These are phyloP conservation scores for Barnettozyma hawaiiensis DNA, from an alignment of 1,139 yeast genomes.

Conservation along the genomic window DNA sequence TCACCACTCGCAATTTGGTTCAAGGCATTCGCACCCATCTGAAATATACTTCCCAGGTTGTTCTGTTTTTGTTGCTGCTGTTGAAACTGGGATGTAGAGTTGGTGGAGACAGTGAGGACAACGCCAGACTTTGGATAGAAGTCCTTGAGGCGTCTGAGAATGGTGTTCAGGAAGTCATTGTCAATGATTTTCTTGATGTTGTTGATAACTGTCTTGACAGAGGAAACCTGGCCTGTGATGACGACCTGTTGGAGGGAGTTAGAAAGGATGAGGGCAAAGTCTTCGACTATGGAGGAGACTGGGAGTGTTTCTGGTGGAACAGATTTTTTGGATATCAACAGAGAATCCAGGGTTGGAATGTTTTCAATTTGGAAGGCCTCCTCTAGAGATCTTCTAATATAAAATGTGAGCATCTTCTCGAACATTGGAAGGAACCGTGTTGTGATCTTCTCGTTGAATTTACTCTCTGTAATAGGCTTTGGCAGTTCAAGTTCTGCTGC, in stretches of 20 bases:
- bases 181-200: slow-evolving; percentile 41
- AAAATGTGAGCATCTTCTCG: slow-evolving; percentile 58
- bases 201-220: slow-evolving; percentile 48
- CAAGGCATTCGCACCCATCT: slow-evolving; percentile 27
- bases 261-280: slow-evolving; percentile 67
- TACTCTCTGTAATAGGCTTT: slow-evolving; percentile 50
- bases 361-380: slow-evolving; percentile 80
- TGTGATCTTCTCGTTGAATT: slow-evolving; percentile 55
- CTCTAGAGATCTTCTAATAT: slow-evolving; percentile 73
- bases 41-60: slow-evolving; percentile 24
- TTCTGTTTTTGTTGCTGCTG: slow-evolving; percentile 15
- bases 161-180: slow-evolving; percentile 40
- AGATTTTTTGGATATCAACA: slow-evolving; percentile 14
- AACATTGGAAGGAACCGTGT: slow-evolving; percentile 53
- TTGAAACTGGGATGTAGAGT: slow-evolving; percentile 10
- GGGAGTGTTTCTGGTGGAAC: slow-evolving; percentile 37
- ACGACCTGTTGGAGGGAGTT: slow-evolving; percentile 55
- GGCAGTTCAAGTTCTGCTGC: slow-evolving; percentile 41
- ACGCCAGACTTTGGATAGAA: slow-evolving; percentile 45
- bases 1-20: slow-evolving; percentile 29
- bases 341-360: slow-evolving; percentile 43
- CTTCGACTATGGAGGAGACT: slow-evolving; percentile 83
- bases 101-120: slow-evolving; percentile 25
- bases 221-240: slow-evolving; percentile 53
- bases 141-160: slow-evolving; percentile 49